phyloP scores from a whole-genome alignment of 148 eudicot genomes.

The Vaccinium myrtillus region DNA sequence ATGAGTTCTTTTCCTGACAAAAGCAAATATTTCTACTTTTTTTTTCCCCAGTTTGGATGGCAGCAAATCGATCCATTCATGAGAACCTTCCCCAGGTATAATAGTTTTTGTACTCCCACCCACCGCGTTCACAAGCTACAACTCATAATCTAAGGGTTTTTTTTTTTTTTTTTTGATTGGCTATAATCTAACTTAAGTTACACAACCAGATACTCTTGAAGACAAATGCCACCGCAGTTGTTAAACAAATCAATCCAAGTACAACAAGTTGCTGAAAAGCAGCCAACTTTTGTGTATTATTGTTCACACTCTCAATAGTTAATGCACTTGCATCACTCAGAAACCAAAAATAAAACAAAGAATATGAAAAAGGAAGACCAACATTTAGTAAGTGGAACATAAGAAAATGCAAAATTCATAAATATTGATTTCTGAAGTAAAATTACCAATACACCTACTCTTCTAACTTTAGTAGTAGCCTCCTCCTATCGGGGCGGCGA shows the following conservation, averaged over 20 bases:
- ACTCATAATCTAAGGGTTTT: not conserved
- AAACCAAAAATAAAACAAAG: not conserved
- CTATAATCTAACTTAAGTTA: not conserved
- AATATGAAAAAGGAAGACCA: not conserved
- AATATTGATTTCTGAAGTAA: not conserved
- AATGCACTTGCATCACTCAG: not conserved
- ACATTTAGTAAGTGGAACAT: not conserved
- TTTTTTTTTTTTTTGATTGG: no score
- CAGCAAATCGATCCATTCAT: constrained; percentile 11
- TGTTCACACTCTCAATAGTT: not conserved
- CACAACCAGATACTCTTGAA: not conserved
- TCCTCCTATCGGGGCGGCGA: not conserved
- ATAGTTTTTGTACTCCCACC: not conserved
- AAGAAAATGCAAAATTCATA: not conserved
- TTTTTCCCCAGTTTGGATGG: constrained; percentile 13
- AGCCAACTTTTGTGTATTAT: not conserved
- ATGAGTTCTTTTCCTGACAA: constrained; percentile 1
- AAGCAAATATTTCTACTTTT: not conserved
- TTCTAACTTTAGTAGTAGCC: not conserved
- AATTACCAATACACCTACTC: not conserved
- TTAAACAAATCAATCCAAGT: constrained; percentile 3
- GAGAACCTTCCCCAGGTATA: constrained; percentile 12
- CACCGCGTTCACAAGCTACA: not conserved
- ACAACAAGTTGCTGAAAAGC: constrained; percentile 2
- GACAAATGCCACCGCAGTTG: not conserved